Base-by-base conservation (phyloP, 1,284 basidiomycete genomes). In the Cutaneotrichosporon cyanovorans region DNA sequence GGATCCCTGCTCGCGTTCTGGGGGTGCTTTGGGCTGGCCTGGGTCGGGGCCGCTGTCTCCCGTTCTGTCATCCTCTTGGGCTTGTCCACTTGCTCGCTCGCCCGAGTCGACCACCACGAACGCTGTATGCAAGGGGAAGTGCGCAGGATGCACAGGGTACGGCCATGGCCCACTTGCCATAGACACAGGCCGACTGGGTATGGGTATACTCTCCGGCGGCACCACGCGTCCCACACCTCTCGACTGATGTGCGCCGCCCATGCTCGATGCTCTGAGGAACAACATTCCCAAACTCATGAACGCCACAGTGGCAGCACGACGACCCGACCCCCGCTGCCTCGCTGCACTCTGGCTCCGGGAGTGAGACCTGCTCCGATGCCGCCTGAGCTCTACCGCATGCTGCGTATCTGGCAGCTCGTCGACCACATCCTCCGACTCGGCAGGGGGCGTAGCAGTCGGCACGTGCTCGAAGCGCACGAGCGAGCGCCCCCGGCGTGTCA, bases 241-340 rank as follows among this genome's bases (percentile, higher is more conserved):
- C 14, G 8, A 19, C 19, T 21, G 32, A 7, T 14, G 31, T 19
- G 19, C 14, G 5, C 32, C 20, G 33, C 25, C 25, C 30, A 31
- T 31, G 9, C 30, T 15, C 32, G 32, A 34, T 15, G 44, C 58
- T 39, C 42, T 60, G 18, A 46, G 60, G 40, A 56, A 50, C 30
- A 63, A 44, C 42, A 67, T 16, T 11, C 63, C 59, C 33, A 71
- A 20, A 56, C 66, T 63, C 68, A 72, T 68, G 47, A 73, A 68
- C 5, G 71, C 69, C 12, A 73, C 68, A 4, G 68, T 71, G 0
- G 62, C 68, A 1, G 63, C 63, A 39, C 65, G 53, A 23, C 64
- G 59, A 2, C 50, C 48, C 3, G 47, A 36, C 5, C 50, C 51
- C 1, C 43, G 40, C 2, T 42, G 31, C 10, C 46, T 34, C 3